Evolutionary conservation across 1,139 yeast species (phyloP).

Genomic region (Protomyces pachydermus): DNA sequence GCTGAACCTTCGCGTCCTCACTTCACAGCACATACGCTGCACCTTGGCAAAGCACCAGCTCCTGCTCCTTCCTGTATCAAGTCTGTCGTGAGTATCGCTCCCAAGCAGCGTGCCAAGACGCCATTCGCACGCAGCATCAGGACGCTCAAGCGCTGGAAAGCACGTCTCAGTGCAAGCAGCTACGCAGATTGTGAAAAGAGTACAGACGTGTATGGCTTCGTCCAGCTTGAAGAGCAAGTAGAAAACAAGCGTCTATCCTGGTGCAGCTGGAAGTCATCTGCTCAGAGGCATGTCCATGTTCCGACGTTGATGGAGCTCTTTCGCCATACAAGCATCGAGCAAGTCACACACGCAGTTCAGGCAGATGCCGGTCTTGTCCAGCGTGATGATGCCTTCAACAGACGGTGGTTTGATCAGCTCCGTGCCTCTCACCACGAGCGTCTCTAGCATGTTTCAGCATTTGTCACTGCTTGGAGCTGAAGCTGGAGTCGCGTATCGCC

Average conservation of each 20-base stretch:
- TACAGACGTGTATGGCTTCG: neutral
- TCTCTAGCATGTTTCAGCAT: neutral
- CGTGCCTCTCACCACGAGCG: neutral
- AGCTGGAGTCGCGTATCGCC: no score
- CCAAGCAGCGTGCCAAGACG: neutral
- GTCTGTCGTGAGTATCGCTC: neutral
- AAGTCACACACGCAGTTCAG: neutral
- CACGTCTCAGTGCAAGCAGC: neutral
- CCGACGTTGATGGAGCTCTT: neutral
- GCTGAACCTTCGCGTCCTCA: neutral
- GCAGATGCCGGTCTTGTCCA: neutral
- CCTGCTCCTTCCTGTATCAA: neutral
- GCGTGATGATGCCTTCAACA: constrained; percentile 11
- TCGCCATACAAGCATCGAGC: neutral
- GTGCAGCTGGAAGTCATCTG: neutral
- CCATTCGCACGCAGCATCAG: neutral
- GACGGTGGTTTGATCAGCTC: constrained; percentile 9
- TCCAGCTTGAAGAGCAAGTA: neutral
- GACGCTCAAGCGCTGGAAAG: neutral
- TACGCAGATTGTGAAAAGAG: neutral
- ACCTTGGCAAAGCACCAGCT: neutral
- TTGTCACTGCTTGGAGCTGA: no score
- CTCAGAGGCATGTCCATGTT: neutral
- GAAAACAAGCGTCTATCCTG: neutral
- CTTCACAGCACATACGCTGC: neutral